phyloP scores from a whole-genome alignment of 2,329 filamentous ascomycete species.

The Aurifilum marmelostoma region DNA sequence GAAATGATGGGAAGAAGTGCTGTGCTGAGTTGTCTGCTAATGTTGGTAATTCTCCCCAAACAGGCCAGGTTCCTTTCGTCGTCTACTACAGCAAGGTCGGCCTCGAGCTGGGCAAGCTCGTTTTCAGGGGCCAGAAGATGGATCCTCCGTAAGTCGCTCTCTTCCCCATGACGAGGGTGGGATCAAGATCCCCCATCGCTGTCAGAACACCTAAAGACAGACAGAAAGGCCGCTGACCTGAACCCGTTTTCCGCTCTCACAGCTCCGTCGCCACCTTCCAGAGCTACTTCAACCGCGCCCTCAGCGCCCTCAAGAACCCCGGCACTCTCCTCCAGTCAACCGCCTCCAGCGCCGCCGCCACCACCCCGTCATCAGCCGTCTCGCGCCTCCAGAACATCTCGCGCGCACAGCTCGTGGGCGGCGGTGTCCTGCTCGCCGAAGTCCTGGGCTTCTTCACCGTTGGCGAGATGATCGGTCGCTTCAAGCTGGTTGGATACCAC shows the following conservation, averaged over 20 bases:
- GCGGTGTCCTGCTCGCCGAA: slow-evolving; percentile 81
- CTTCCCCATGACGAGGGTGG: not conserved
- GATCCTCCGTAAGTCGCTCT: slow-evolving; percentile 78
- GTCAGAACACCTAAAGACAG: not conserved
- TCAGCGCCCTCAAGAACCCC: slow-evolving; percentile 74
- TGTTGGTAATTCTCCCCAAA: slow-evolving; percentile 11
- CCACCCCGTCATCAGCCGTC: slow-evolving; percentile 43
- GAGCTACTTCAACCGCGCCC: slow-evolving; percentile 76
- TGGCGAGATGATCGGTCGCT: slow-evolving; percentile 92
- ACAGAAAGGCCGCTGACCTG: slow-evolving; percentile 4
- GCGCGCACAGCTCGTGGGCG: slow-evolving; percentile 69
- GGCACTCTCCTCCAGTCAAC: slow-evolving; percentile 58
- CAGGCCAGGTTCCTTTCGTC: slow-evolving; percentile 83
- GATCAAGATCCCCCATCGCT: too few relatives aligned
- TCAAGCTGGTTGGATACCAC: slow-evolving; percentile 94
- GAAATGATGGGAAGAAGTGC: not conserved
- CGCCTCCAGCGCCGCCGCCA: slow-evolving; percentile 55
- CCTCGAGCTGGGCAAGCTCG: slow-evolving; percentile 83
- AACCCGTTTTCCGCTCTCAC: slow-evolving; percentile 12
- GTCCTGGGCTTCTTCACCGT: slow-evolving; percentile 96
- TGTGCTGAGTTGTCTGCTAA: not conserved
- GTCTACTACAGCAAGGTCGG: slow-evolving; percentile 92
- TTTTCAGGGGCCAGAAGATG: slow-evolving; percentile 90
- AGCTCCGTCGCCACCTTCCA: slow-evolving; percentile 84
- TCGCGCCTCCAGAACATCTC: slow-evolving; percentile 68